phyloP scores from a whole-genome alignment of 805 yeast species.

The Teunomyces pallodes region DNA sequence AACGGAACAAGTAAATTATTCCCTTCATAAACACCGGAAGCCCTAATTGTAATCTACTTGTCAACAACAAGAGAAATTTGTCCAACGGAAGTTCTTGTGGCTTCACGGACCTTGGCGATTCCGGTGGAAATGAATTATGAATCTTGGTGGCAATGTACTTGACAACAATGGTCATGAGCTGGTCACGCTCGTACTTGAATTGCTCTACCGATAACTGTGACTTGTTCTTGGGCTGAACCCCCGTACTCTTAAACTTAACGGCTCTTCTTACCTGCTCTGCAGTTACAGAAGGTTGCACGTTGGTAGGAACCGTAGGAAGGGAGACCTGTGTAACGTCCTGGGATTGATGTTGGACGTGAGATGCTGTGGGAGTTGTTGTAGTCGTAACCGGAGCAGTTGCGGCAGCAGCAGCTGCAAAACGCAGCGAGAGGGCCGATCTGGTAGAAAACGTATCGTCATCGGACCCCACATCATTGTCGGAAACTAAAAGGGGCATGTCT shows the following conservation, averaged over 20 bases:
- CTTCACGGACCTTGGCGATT: slow-evolving; percentile 21
- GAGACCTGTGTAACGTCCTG: not conserved
- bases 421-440: slow-evolving; percentile 2
- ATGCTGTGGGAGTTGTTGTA: not conserved
- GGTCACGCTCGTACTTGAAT: slow-evolving; percentile 31
- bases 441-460: slow-evolving; percentile 23
- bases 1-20: slow-evolving; percentile 41
- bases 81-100: slow-evolving; percentile 37
- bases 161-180: slow-evolving; percentile 41
- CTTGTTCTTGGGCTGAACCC: not conserved
- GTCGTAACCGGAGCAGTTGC: not conserved
- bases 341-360: not conserved
- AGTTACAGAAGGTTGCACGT: slow-evolving; percentile 11
- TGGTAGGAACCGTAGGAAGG: not conserved
- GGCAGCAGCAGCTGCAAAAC: not conserved
- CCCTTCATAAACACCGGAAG: slow-evolving; percentile 40
- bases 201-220: slow-evolving; percentile 14
- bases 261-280: slow-evolving; percentile 22
- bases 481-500: slow-evolving; percentile 32
- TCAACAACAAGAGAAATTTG: slow-evolving; percentile 35
- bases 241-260: slow-evolving; percentile 10
- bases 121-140: slow-evolving; percentile 43
- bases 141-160: slow-evolving; percentile 44
- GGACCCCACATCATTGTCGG: slow-evolving; percentile 30
- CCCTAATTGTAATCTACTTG: slow-evolving; percentile 35